phyloP scores from a whole-genome alignment of 2,329 filamentous ascomycete species.

The Beauveria sp. region DNA sequence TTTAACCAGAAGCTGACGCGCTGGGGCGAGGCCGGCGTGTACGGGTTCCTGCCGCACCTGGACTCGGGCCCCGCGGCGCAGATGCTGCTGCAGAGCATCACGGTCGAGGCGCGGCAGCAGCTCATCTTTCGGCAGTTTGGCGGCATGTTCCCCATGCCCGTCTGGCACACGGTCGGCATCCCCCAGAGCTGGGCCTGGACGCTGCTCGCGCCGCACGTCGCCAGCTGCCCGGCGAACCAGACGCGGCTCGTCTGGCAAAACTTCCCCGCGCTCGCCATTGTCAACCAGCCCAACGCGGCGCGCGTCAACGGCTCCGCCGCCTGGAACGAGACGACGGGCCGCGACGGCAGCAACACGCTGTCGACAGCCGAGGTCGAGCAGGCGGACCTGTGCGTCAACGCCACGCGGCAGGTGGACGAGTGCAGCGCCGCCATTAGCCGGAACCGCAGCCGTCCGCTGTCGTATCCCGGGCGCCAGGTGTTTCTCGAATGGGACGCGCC shows the following conservation, averaged over 20 bases:
- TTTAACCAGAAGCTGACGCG: slow-evolving; percentile 82
- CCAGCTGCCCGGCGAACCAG: slow-evolving; percentile 62
- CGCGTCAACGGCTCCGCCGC: slow-evolving; percentile 55
- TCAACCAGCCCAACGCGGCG: slow-evolving; percentile 71
- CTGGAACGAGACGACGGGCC: slow-evolving; percentile 53
- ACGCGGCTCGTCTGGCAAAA: slow-evolving; percentile 75
- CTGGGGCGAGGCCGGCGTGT: slow-evolving; percentile 54
- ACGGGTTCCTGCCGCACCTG: slow-evolving; percentile 72
- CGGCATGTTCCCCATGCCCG: slow-evolving; percentile 73
- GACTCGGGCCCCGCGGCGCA: slow-evolving; percentile 68
- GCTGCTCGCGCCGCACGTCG: slow-evolving; percentile 72
- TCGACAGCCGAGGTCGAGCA: slow-evolving; percentile 26
- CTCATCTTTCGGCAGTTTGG: slow-evolving; percentile 78
- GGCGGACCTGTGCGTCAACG: slow-evolving; percentile 46
- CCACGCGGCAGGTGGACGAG: slow-evolving; percentile 43
- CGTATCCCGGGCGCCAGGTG: slow-evolving; percentile 65
- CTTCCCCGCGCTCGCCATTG: slow-evolving; percentile 48
- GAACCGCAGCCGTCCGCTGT: slow-evolving; percentile 64
- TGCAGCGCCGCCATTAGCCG: slow-evolving; percentile 59
- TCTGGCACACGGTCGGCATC: slow-evolving; percentile 73
- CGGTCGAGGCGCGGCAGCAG: slow-evolving; percentile 75
- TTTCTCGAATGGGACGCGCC: slow-evolving; percentile 66
- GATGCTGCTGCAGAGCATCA: slow-evolving; percentile 67
- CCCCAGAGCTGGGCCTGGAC: slow-evolving; percentile 85
- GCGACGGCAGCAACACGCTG: slow-evolving; percentile 49